phyloP scores from a whole-genome alignment of 306 rosid species.

The Pyrus bretschneideri region DNA sequence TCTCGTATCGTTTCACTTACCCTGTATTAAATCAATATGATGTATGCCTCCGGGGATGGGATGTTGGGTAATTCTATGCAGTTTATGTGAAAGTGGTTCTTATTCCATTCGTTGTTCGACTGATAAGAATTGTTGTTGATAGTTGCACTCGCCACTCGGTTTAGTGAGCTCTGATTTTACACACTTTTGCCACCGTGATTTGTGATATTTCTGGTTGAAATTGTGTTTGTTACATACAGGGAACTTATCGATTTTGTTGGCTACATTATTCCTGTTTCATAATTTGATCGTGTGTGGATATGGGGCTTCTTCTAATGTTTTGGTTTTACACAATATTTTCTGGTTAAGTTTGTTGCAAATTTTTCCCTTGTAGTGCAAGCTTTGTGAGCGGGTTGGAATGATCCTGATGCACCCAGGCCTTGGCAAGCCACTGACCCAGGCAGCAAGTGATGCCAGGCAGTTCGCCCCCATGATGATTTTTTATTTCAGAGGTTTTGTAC shows the following conservation, averaged over 20 bases:
- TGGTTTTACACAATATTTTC: not conserved
- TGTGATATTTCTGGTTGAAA: not conserved
- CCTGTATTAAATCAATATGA: too few species aligned
- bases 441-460: slow-evolving; percentile 51
- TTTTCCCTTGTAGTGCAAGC: slow-evolving; percentile 64
- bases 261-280: not conserved
- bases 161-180: too few species aligned
- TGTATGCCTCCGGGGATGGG: too few species aligned
- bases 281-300: not conserved
- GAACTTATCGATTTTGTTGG: not conserved
- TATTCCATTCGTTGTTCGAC: not conserved
- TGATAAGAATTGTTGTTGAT: not conserved
- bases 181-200: not conserved
- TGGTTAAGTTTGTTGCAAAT: not conserved
- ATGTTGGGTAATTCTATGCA: not conserved
- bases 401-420: slow-evolving; percentile 67
- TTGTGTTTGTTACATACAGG: not conserved
- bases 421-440: slow-evolving; percentile 55
- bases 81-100: not conserved
- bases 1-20: not conserved
- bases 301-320: not conserved
- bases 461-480: slow-evolving; percentile 67
- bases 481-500: slow-evolving; percentile 84
- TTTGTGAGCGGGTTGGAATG: slow-evolving; percentile 83
- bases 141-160: not conserved